Base-by-base conservation (phyloP, 2,329 filamentous ascomycete genomes). In the Fusarium nelsonii region DNA sequence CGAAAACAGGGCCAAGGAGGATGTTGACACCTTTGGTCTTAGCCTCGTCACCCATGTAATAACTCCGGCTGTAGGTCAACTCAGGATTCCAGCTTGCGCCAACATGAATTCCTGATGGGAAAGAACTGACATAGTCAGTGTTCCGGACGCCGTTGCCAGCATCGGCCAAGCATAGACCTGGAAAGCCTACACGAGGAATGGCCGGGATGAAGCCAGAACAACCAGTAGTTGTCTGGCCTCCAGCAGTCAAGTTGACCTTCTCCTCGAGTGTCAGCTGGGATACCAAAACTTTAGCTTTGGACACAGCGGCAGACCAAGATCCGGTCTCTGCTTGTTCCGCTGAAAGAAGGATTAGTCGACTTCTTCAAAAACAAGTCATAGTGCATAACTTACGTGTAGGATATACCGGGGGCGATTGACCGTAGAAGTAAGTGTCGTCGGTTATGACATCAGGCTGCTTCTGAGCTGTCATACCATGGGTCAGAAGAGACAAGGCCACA, bases 231-330 rank as follows among this genome's bases (percentile, higher is more conserved):
- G 62, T 23, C 2, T 39, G 30, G 2, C 14, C 36, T 51, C 62
- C 62, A 8, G 62, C 32, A 6, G 62, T 65, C n/a, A 65, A 9
- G 52, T 65, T 65, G 32, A 65, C 62, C 12, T 65, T 65, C n/a
- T 65, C 62, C 18, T 64, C 52, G 4, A 65, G 59, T 1, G 62
- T 65, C 20, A 65, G 30, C 3, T 65, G 44, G 0, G 59, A 45
- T 0, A 64, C 62, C 5, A 65, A 7, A 1, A 32, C 30, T 12
- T 58, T 51, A 0, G 62, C 62, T 8, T 64, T 65, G 14, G 39
- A 16, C 6, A 64, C 26, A 1, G 62, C 59, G 1, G 12, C 7
- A 0, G 52, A 40, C 62, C 62, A 65, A 4, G 58, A 26, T 10
- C 60, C 60, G 1, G 33, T 34, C 5, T 63, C 43, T 0, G 30